Percentiles rank a stretch among this genome's conserved stretches.
Conservation (phyloP, 495 filamentous ascomycete species). For the Xylaria telfairii region DNA sequence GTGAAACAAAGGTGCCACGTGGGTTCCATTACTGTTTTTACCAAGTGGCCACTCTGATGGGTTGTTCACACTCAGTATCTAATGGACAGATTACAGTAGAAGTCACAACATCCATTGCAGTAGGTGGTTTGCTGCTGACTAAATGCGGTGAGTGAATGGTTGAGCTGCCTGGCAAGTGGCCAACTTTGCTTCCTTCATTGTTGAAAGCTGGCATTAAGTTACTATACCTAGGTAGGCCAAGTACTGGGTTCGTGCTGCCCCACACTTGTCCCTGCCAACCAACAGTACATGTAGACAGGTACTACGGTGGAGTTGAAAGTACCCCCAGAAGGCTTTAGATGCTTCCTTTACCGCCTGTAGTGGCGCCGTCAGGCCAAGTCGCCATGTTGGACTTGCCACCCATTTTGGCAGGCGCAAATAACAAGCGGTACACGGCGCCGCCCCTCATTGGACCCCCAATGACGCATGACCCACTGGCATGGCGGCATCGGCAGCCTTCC, state of each 20-base stretch:
- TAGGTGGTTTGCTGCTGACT: neutral
- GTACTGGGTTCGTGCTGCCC: neutral
- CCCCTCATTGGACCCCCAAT: conserved; percentile 8
- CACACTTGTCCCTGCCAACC: neutral
- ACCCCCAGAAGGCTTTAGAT: neutral
- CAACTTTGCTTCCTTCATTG: neutral
- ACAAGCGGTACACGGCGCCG: conserved; percentile 5
- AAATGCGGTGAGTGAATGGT: neutral
- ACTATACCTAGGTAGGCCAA: no score
- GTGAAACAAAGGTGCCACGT: conserved; percentile 18
- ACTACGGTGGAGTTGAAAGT: neutral
- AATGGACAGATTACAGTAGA: conserved; percentile 8
- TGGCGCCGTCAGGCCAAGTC: conserved; percentile 20
- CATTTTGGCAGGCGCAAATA: conserved; percentile 1
- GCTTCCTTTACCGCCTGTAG: conserved; percentile 3
- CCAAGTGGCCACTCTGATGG: neutral
- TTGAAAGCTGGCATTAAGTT: conserved; percentile 19
- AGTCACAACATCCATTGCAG: neutral
- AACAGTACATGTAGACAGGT: neutral
- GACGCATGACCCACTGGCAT: conserved; percentile 8
- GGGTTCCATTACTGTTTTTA: conserved; percentile 7
- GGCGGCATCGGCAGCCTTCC: neutral
- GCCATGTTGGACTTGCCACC: conserved; percentile 11
- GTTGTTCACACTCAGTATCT: neutral
- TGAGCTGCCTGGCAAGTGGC: neutral